Base-by-base conservation (phyloP, 495 filamentous ascomycete genomes). In the Evernia prunastri region DNA sequence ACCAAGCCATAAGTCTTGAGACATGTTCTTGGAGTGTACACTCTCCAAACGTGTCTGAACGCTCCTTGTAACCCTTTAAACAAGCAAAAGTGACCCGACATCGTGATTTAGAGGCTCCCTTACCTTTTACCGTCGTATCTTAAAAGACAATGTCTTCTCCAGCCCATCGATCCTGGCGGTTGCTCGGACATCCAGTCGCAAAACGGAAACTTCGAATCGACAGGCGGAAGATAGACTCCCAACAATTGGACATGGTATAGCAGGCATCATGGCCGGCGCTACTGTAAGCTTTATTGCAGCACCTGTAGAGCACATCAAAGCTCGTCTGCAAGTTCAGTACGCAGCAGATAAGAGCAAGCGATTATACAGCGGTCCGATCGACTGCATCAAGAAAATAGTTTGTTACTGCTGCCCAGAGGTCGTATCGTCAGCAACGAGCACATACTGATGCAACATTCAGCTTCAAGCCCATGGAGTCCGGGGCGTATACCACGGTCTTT, bases 301-400 rank as follows among this genome's bases (percentile, higher is more conserved):
- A 17, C 94, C 94, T 1, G 89, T 98, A 23, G 94, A 98, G 75
- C 94, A 98, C 72, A 79, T 98, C 73, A 98, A 98, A 76, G 91
- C 94, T 12, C 82, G 94, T 13, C 76, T 98, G 58, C 94, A 98
- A 77, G 86, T 96, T 53, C 94, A 98, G 72, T 98, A 98, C 71
- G 75, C 87, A 12, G 87, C 85, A 0, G 77, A 83, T 56, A 95
- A 93, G 75, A 76, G 80, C 17, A 79, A 90, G 70, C 79, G 91
- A 39, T 73, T 90, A 68, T 97, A 97, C 76, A 82, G 79, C 53
- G 94, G 94, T 3, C 94, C 94, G 0, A 81, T 97, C 49, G 92
- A 97, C 71, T 95, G 90, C 70, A 67, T 84, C 36, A 75, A 73
- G 60, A 92, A 90, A 75, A 85, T 96, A 45, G 83, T 86, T 73